Evolutionary conservation across 495 filamentous ascomycete species (phyloP).

Genomic region (Penicillium desertorum): DNA sequence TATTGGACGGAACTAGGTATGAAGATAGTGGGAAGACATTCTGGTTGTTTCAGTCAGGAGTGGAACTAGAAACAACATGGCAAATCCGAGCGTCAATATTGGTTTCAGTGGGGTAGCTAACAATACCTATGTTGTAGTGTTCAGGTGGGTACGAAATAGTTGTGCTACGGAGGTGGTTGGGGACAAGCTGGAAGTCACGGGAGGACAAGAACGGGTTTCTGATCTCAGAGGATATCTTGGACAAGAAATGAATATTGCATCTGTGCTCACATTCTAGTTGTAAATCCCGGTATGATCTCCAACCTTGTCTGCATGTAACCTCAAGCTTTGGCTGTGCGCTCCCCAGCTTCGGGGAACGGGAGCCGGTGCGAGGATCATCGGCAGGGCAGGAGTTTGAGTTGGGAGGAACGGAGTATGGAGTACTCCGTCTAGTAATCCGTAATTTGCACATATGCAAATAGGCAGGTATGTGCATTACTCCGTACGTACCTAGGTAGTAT

Average conservation of each 20-base stretch:
- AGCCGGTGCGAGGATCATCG: slow-evolving; percentile 22
- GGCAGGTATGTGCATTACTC: neutral
- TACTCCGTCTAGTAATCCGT: neutral
- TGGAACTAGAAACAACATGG: neutral
- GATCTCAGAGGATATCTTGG: neutral
- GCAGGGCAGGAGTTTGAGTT: neutral
- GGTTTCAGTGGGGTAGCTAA: neutral
- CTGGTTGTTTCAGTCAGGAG: neutral
- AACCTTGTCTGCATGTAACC: slow-evolving; percentile 7
- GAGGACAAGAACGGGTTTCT: neutral
- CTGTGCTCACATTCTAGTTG: slow-evolving; percentile 1
- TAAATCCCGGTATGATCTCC: slow-evolving; percentile 6
- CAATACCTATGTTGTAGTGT: neutral
- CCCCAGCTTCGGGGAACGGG: slow-evolving; percentile 27
- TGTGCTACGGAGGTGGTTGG: slow-evolving; percentile 1
- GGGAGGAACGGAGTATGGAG: neutral
- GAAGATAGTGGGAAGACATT: neutral
- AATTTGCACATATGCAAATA: neutral
- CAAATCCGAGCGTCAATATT: neutral
- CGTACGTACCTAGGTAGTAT: neutral
- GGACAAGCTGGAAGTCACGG: neutral
- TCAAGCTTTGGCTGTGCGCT: slow-evolving; percentile 1
- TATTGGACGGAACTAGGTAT: neutral
- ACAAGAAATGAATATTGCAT: neutral
- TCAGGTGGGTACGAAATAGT: neutral